A percentile compares a stretch with the other conserved stretches of the same genome.
These are phyloP conservation scores for Aureobasidium zeae DNA, from an alignment of 2,329 filamentous ascomycete genomes.

Conservation along the genomic window DNA sequence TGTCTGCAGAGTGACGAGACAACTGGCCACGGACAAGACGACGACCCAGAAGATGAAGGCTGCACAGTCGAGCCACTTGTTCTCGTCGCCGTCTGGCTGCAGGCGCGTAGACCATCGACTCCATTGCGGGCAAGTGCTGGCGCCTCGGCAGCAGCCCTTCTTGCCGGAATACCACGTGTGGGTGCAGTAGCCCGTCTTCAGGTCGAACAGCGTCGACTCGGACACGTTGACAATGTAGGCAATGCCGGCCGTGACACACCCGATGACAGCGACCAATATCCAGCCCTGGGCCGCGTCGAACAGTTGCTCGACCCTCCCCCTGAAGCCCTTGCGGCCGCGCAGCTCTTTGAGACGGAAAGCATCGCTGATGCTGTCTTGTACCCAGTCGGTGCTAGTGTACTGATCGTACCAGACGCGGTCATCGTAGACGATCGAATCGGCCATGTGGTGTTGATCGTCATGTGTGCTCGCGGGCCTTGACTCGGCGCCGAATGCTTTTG, in stretches of 20 bases:
- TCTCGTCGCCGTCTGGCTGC: constrained; percentile 39
- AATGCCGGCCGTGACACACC: constrained; percentile 71
- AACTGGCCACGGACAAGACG: constrained; percentile 60
- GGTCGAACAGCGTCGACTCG: constrained; percentile 77
- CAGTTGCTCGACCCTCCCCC: constrained; percentile 64
- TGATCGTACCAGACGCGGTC: constrained; percentile 98
- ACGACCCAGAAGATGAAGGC: constrained; percentile 68
- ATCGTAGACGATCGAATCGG: constrained; percentile 59
- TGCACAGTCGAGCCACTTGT: constrained; percentile 62
- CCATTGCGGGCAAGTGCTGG: constrained; percentile 51
- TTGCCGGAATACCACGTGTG: constrained; percentile 62
- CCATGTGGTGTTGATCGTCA: constrained; percentile 50
- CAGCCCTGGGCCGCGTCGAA: constrained; percentile 89
- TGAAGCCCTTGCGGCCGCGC: constrained; percentile 70
- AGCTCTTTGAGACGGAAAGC: constrained; percentile 80
- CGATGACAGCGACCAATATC: constrained; percentile 85
- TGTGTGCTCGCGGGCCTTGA: not conserved
- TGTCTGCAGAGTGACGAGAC: constrained; percentile 74
- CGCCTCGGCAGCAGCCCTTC: constrained; percentile 53
- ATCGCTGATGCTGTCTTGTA: constrained; percentile 93
- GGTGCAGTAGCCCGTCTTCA: constrained; percentile 80
- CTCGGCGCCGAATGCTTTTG: constrained; percentile 44
- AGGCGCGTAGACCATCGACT: constrained; percentile 54
- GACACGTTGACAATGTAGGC: constrained; percentile 86
- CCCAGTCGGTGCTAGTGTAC: constrained; percentile 96